Base-by-base conservation (phyloP, 2,329 filamentous ascomycete species). In the Aaosphaeria pasadenensis region DNA sequence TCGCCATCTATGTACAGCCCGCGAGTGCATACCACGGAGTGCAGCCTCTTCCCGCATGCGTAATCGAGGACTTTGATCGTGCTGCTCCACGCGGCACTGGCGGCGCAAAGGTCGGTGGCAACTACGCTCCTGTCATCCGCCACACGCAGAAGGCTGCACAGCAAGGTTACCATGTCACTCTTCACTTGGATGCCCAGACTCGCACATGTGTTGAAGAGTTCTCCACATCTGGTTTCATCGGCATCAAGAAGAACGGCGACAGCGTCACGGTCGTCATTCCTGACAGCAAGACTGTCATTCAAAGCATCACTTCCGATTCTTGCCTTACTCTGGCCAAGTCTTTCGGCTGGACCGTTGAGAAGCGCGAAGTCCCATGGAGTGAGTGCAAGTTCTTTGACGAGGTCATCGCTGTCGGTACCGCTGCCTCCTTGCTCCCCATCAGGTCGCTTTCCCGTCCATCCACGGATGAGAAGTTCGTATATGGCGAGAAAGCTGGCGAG, bases 51-150 rank as follows among this genome's bases (percentile, higher is more conserved):
- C 54, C 58, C 2, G 66, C 67, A 3, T 50, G 66, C 11, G 54
- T 71, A n/a, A 45, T 68, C 13, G 67, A 70, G 42, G 61, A 67
- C 13, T 65, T 69, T 40, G 67, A 71, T 44, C 59, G 69, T 24
- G 60, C 69, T 3, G 67, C 69, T 5, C 66, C 69, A 0, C 54
- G 52, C 11, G 69, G 69, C 2, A 61, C 58, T 1, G 67, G 69
- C 2, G 51, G 53, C 31, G 66, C 56, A 30, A 71, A 71, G 48
- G 62, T 70, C 7, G 69, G 68, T 5, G 69, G 69, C 1, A 71
- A 71, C 46, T 72, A 72, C 48, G 69, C 64, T 0, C 64, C 69
- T 4, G 69, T 67, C 3, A 52, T 70, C n/a, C 52, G 55, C n/a
- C 67, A 59, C 48, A 60, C 51, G 6, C 59, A 61, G 9, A 53